phyloP scores from a whole-genome alignment of 495 filamentous ascomycete genomes.

The Daldinia vernicosa region DNA sequence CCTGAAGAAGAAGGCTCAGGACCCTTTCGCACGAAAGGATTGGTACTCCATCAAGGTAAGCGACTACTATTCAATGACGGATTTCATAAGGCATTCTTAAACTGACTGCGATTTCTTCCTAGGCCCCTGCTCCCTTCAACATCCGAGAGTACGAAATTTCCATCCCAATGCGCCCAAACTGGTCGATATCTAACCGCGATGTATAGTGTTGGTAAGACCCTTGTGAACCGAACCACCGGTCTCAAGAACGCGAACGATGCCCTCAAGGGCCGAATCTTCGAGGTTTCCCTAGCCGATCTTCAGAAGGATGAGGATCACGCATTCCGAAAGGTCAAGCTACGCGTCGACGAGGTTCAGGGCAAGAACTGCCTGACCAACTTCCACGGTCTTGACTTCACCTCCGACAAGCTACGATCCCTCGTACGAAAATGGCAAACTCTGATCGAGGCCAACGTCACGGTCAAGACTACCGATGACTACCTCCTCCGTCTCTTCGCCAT shows the following conservation, averaged over 20 bases:
- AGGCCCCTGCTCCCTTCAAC: slow-evolving; percentile 96
- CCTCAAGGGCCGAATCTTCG: slow-evolving; percentile 97
- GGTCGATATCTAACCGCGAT: slow-evolving; percentile 46
- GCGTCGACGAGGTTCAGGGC: slow-evolving; percentile 98
- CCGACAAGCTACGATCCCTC: slow-evolving; percentile 97
- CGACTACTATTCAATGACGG: slow-evolving; percentile 9
- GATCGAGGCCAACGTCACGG: slow-evolving; percentile 98
- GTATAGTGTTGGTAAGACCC: slow-evolving; percentile 93
- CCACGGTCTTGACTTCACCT: slow-evolving; percentile 99
- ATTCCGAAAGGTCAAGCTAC: slow-evolving; percentile 99
- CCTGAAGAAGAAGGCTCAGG: slow-evolving; percentile 98
- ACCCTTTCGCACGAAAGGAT: slow-evolving; percentile 98
- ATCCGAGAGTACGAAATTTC: slow-evolving; percentile 84
- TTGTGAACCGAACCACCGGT: slow-evolving; percentile 99
- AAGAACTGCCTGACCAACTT: slow-evolving; percentile 99
- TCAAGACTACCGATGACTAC: slow-evolving; percentile 99
- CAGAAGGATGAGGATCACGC: slow-evolving; percentile 99
- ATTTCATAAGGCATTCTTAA: slow-evolving; percentile 17
- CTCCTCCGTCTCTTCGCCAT: slow-evolving; percentile 98
- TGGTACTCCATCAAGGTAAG: slow-evolving; percentile 97
- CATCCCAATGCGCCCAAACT: neutral
- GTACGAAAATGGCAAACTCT: slow-evolving; percentile 99
- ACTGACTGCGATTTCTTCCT: slow-evolving; percentile 34
- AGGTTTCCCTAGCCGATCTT: slow-evolving; percentile 97
- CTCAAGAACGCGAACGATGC: slow-evolving; percentile 99